Evolutionary conservation across 148 eudicot genomes (phyloP).

Genomic region (Heliosperma pusillum): DNA sequence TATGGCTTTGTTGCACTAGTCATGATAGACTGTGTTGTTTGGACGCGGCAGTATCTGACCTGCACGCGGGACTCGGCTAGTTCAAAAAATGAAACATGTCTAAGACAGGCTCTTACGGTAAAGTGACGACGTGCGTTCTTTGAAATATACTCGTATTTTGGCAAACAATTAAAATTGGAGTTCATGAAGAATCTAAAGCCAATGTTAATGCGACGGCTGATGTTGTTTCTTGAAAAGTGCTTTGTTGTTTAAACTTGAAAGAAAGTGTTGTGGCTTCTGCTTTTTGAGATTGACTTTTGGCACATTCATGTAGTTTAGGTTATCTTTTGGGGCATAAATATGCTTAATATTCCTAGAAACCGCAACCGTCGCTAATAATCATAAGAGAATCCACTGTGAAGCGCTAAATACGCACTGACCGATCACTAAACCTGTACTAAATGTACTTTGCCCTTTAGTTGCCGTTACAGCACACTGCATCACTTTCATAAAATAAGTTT

Average conservation of each 20-base stretch:
- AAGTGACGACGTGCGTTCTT: no score
- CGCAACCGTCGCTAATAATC: neutral
- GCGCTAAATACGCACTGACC: neutral
- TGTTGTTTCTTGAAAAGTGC: neutral
- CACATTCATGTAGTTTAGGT: neutral
- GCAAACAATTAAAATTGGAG: no score
- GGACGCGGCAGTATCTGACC: no score
- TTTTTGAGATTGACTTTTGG: conserved; percentile 2
- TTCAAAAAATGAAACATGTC: neutral
- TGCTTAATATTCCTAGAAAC: neutral
- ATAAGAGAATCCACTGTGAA: neutral
- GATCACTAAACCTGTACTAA: neutral
- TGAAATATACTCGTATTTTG: no score
- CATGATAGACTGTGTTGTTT: no score
- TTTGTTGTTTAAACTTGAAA: neutral
- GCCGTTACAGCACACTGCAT: neutral
- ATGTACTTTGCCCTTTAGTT: neutral
- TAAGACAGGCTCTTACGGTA: neutral
- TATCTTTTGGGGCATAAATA: neutral
- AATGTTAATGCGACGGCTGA: neutral
- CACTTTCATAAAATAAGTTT: neutral
- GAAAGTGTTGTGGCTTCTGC: neutral
- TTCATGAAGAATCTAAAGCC: no score
- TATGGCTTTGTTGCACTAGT: no score
- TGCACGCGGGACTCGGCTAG: no score